Base-by-base conservation (phyloP, 2,329 filamentous ascomycete species). In the Cladorrhinum sp. region DNA sequence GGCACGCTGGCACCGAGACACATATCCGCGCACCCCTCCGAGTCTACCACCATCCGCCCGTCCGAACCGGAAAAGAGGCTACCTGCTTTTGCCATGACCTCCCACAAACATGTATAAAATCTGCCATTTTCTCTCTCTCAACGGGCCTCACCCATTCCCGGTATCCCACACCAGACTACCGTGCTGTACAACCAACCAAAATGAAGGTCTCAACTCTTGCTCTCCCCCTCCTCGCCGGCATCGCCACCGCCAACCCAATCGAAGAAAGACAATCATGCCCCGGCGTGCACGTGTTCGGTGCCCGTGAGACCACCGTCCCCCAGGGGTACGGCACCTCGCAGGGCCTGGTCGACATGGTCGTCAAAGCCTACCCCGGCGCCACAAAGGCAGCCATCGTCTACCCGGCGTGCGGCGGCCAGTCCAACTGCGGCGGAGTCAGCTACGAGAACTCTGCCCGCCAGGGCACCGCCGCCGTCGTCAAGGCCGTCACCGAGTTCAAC, bases 361-460 rank as follows among this genome's bases (percentile, higher is more conserved):
- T 77, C 6, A 66, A 66, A 22, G 74, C 78, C 12, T 78, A 80
- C 66, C 68, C 79, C 0, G 79, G 79, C 7, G 71, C 78, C 16
- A 78, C 78, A 5, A 70, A 78, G 8, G 76, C 79, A 61, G 76
- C 79, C 2, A 82, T 82, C 65, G 64, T 27, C 59, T 83, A 83
- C 66, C 81, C 85, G 50, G 85, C 85, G 1, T 85, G 82, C 59
- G 84, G 84, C 57, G 84, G 84, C 45, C 80, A 85, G 67, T 68
- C 78, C 4, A 75, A 74, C 1, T 86, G 84, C 65, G 84, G 84
- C 52, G 77, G 80, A 23, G 71, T 79, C 22, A 78, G 77, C 69
- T 88, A 87, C 66, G 81, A 78, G 9, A 77, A 77, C 65, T 87
- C 84, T 2, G 83, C 81, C 1, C 65, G 74, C 0, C 77, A 82